Evolutionary conservation across 2,329 filamentous ascomycete species (phyloP), one percentile per base, ranked within the genome.

Genomic region (Epichloe typhina): DNA sequence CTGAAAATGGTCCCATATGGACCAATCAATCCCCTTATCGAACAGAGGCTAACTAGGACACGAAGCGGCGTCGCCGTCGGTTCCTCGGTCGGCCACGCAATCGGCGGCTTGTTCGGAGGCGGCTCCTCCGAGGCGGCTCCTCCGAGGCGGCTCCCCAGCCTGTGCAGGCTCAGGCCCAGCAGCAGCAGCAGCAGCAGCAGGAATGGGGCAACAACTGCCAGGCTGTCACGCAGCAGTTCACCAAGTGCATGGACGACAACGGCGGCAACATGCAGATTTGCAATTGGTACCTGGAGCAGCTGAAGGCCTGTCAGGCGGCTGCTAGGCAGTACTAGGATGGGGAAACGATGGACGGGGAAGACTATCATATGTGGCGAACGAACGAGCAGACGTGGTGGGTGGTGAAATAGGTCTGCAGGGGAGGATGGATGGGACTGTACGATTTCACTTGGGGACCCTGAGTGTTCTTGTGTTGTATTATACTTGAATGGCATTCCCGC

Each of bases 231-330:
- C 81, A 83, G 70, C 81, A 79, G 71, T 97, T 98, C 77, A 90
- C 88, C 63, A 85, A 84, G 74, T 98, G 93, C 78, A 85, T 98
- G 84, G 90, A 97, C 69, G 87, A 97, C 65, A 86, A 98, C 70
- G 75, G 82, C 66, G 93, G 93, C 60, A 89, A 93, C 72, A 82
- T 98, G 84, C 84, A 85, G 66, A 94, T 96, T 66, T 98, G 93
- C 74, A 86, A 86, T 59, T 98, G 91, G 90, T 98, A 98, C 70
- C 74, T 98, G 62, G 93, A 98, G 69, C 91, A 98, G 79, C 77
- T 98, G 70, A 91, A 90, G 77, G 85, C 86, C 51, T 91, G 86
- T 77, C 86, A 91, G 75, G 72, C 79, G 57, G 86, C 87, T 60
- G 83, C 86, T 50, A 80, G 75, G 69, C 80, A 74, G 61, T 87